A percentile compares a stretch with the other conserved stretches of the same genome.
These are phyloP conservation scores for Coniophora puteana DNA, from an alignment of 1,284 basidiomycete genomes.

Conservation along the genomic window DNA sequence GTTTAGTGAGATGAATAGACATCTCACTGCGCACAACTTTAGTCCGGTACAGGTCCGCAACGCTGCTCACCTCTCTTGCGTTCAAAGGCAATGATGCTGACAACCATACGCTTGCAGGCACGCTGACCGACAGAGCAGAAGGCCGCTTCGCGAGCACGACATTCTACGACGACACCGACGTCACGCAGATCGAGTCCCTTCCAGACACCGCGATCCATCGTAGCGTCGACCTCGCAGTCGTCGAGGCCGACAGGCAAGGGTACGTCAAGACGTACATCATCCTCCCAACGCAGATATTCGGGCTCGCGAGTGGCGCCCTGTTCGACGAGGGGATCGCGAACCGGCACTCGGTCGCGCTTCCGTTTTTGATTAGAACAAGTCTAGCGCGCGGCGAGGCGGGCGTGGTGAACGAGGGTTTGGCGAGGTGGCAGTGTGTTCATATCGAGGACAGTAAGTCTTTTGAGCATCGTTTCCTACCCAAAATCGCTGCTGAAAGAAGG, in stretches of 20 bases:
- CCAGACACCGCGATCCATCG: conserved; percentile 30
- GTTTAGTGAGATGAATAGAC: too few relatives aligned
- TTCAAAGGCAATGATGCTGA: neutral
- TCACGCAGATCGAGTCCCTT: conserved; percentile 31
- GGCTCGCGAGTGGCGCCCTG: conserved; percentile 23
- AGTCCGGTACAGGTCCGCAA: conserved; percentile 30
- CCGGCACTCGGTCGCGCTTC: conserved; percentile 23
- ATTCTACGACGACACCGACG: conserved; percentile 34
- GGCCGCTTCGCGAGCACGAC: conserved; percentile 26
- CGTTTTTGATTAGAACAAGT: conserved; percentile 20
- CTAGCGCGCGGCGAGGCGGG: conserved; percentile 27
- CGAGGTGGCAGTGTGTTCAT: conserved; percentile 30
- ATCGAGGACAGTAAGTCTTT: conserved; percentile 27
- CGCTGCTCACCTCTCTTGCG: neutral
- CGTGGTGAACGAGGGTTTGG: conserved; percentile 28
- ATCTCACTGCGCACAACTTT: too few relatives aligned
- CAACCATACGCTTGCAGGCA: conserved; percentile 13
- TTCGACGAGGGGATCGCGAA: conserved; percentile 27
- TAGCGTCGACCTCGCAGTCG: conserved; percentile 23
- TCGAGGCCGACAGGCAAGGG: conserved; percentile 29
- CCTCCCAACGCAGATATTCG: conserved; percentile 30
- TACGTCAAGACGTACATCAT: conserved; percentile 29
- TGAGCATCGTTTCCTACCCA: neutral
- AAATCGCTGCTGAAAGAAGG: conserved; percentile 15
- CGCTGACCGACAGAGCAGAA: conserved; percentile 27